Conservation (phyloP, 352 stramenopile genomes). For the Phytophthora nicotianae region DNA sequence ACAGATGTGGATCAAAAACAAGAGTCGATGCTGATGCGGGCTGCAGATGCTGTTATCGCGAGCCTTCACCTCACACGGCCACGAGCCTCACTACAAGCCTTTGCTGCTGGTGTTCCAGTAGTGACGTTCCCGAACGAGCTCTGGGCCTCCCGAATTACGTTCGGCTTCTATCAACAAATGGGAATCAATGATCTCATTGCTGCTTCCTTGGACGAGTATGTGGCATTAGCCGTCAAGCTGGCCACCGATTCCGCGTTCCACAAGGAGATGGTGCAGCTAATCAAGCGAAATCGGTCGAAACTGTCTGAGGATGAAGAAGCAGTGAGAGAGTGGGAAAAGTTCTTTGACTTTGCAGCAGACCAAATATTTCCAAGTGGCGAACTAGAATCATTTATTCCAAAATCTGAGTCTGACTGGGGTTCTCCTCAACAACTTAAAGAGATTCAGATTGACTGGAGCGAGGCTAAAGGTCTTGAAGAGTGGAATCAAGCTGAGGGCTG, state of each 20-base stretch:
- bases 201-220: constrained; percentile 54
- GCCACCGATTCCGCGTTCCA: constrained; percentile 55
- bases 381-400: constrained; percentile 9
- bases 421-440: constrained; percentile 3
- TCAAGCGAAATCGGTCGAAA: constrained; percentile 41
- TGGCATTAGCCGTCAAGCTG: constrained; percentile 52
- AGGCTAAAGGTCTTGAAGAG: constrained; percentile 11
- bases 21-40: constrained; percentile 50
- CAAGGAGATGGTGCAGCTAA: constrained; percentile 44
- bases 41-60: constrained; percentile 65
- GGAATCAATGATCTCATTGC: constrained; percentile 57
- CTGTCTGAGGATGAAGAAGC: constrained; percentile 53
- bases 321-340: constrained; percentile 74
- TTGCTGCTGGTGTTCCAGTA: constrained; percentile 62
- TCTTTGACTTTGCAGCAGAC: constrained; percentile 57
- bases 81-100: constrained; percentile 57
- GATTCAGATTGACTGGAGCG: constrained; percentile 9
- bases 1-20: constrained; percentile 63
- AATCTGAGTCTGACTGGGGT: constrained; percentile 4
- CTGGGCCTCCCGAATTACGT: constrained; percentile 69
- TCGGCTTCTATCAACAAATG: constrained; percentile 74
- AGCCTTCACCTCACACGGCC: constrained; percentile 60
- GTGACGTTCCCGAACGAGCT: constrained; percentile 64
- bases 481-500: constrained; percentile 8
- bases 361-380: constrained; percentile 37